phyloP scores from a whole-genome alignment of 2,329 filamentous ascomycete species.

The Aspergillus alliaceus region DNA sequence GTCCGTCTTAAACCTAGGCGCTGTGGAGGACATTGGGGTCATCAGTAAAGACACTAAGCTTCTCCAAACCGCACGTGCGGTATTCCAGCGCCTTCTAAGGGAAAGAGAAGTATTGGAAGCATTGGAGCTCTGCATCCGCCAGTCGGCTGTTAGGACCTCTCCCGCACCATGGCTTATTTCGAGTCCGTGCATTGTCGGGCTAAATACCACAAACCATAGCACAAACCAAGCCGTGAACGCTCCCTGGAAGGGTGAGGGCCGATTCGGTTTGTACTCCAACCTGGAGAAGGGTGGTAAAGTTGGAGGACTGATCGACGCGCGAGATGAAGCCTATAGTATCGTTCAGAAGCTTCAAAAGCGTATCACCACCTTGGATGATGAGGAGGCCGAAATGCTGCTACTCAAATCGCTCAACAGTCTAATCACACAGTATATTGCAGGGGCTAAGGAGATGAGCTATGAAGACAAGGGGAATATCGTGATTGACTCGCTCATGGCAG shows the following conservation, averaged over 20 bases:
- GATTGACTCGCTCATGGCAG: slow-evolving; percentile 2
- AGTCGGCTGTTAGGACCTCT: no score
- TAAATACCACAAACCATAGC: background rate
- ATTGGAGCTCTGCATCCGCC: background rate
- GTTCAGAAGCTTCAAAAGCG: no score
- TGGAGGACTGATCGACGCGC: no score
- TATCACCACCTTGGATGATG: background rate
- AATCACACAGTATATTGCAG: no score
- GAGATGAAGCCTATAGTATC: no score
- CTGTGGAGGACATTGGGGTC: slow-evolving; percentile 25
- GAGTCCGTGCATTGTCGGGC: background rate
- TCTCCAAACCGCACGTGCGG: background rate
- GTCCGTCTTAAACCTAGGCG: slow-evolving; percentile 18
- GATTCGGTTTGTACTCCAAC: no score
- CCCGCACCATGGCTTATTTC: no score
- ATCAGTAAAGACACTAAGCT: slow-evolving; percentile 3
- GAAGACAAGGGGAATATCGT: background rate
- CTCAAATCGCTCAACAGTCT: no score
- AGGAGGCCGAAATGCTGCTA: background rate
- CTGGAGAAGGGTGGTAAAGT: no score
- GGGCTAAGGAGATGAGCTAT: no score
- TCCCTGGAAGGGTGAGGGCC: no score
- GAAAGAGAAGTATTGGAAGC: slow-evolving; percentile 2
- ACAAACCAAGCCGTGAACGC: background rate
- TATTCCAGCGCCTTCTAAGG: background rate